Conservation (phyloP, 2,329 filamentous ascomycete genomes). For the Dactylonectria estremocensis region DNA sequence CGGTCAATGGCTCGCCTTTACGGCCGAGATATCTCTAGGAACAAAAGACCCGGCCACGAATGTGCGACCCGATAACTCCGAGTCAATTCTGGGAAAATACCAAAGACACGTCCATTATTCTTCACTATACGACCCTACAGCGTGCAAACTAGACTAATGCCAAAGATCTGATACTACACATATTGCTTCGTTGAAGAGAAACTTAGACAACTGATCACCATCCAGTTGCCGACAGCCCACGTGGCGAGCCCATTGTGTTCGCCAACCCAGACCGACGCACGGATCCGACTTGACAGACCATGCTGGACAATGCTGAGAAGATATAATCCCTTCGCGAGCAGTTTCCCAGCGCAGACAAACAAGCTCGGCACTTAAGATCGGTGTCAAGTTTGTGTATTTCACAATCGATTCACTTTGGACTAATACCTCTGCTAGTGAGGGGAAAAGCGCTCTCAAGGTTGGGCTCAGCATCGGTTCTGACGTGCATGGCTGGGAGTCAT, state of each 20-base stretch:
- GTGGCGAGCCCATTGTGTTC: too few species aligned
- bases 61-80: slow-evolving; percentile 16
- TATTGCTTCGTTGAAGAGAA: slow-evolving; percentile 10
- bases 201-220: neutral
- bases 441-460: neutral
- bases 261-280: neutral
- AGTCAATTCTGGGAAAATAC: slow-evolving; percentile 14
- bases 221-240: too few species aligned
- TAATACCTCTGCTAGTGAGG: neutral
- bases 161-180: slow-evolving; percentile 19
- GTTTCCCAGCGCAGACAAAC: neutral
- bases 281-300: neutral
- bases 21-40: slow-evolving; percentile 7
- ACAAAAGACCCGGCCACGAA: slow-evolving; percentile 5
- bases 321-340: neutral
- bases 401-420: slow-evolving; percentile 20
- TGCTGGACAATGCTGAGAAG: slow-evolving; percentile 15
- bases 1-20: slow-evolving; percentile 11
- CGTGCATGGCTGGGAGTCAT: slow-evolving; percentile 21
- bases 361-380: slow-evolving; percentile 5
- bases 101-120: slow-evolving; percentile 7
- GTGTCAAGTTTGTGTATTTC: slow-evolving; percentile 11
- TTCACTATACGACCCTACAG: slow-evolving; percentile 11
- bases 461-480: neutral
- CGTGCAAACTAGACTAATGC: slow-evolving; percentile 16